Evolutionary conservation across 139 green algal genomes (phyloP).

Genomic region (Zygnema cylindricum): DNA sequence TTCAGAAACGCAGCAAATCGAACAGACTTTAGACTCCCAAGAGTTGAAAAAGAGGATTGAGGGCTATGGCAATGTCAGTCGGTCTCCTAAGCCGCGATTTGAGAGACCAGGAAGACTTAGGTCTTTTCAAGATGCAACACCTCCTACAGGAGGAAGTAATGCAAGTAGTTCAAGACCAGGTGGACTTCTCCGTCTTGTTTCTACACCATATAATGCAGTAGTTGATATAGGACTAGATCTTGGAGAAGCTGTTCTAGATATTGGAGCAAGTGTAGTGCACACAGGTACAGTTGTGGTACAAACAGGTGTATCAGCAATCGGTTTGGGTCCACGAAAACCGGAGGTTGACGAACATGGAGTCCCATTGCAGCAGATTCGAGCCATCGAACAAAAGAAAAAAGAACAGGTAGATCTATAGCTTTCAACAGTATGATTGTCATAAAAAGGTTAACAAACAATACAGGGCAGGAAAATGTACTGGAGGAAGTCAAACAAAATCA

Average conservation of each 20-base stretch:
- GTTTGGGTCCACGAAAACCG: neutral
- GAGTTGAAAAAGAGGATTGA: neutral
- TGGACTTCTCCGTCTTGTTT: neutral
- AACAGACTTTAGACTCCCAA: neutral
- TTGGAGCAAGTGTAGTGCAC: neutral
- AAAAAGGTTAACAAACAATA: too few species aligned
- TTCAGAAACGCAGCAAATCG: too few species aligned
- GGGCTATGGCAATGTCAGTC: constrained; percentile 11
- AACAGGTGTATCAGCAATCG: constrained; percentile 7
- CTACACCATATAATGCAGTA: neutral
- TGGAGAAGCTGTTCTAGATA: neutral
- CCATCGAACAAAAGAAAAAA: constrained; percentile 12
- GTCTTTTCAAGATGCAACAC: neutral
- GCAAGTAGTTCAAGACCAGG: neutral
- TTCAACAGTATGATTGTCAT: neutral
- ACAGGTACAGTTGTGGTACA: constrained; percentile 2
- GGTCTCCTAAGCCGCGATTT: neutral
- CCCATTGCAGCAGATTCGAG: constrained; percentile 2
- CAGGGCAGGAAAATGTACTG: too few species aligned
- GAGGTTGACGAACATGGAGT: constrained; percentile 17
- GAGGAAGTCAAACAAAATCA: too few species aligned
- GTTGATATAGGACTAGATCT: constrained; percentile 11
- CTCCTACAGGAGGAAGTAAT: neutral
- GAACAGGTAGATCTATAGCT: neutral
- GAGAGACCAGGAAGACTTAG: neutral